A percentile compares a stretch with the other conserved stretches of the same genome.
These are phyloP conservation scores for Vigna hirtella DNA, from an alignment of 306 rosid species.

Conservation along the genomic window DNA sequence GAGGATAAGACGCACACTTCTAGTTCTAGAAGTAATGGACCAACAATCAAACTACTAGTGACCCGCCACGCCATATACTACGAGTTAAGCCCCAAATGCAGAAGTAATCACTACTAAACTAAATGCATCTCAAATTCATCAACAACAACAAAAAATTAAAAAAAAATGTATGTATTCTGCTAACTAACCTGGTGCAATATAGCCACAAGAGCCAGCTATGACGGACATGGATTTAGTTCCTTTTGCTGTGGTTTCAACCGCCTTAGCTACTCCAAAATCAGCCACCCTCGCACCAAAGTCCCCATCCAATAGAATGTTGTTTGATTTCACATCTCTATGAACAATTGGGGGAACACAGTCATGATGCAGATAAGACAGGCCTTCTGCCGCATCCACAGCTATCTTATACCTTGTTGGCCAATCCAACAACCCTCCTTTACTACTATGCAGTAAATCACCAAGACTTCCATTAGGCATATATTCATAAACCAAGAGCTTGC, in stretches of 20 bases:
- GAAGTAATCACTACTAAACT: background rate
- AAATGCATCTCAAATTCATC: conserved; percentile 21
- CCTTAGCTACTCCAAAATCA: conserved; percentile 96
- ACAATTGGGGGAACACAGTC: conserved; percentile 94
- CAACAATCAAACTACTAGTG: conserved; percentile 19
- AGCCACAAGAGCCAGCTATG: conserved; percentile 96
- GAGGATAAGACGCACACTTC: conserved; percentile 15
- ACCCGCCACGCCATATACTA: conserved; percentile 3
- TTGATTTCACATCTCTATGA: conserved; percentile 93
- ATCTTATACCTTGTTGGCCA: conserved; percentile 92
- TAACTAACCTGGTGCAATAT: conserved; percentile 98
- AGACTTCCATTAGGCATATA: conserved; percentile 96
- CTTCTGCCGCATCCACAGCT: conserved; percentile 89
- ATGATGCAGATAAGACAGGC: conserved; percentile 93
- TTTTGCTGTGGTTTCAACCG: conserved; percentile 61
- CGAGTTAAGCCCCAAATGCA: conserved; percentile 19
- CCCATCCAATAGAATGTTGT: conserved; percentile 88
- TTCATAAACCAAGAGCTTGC: conserved; percentile 93
- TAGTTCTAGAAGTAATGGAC: background rate
- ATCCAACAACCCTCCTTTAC: conserved; percentile 80
- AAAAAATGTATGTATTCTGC: conserved; percentile 10
- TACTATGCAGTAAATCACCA: conserved; percentile 88
- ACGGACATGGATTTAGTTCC: conserved; percentile 83
- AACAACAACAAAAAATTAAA: background rate
- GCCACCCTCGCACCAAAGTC: conserved; percentile 90